phyloP scores from a whole-genome alignment of 2,329 filamentous ascomycete species.

The Aureobasidium sp. region DNA sequence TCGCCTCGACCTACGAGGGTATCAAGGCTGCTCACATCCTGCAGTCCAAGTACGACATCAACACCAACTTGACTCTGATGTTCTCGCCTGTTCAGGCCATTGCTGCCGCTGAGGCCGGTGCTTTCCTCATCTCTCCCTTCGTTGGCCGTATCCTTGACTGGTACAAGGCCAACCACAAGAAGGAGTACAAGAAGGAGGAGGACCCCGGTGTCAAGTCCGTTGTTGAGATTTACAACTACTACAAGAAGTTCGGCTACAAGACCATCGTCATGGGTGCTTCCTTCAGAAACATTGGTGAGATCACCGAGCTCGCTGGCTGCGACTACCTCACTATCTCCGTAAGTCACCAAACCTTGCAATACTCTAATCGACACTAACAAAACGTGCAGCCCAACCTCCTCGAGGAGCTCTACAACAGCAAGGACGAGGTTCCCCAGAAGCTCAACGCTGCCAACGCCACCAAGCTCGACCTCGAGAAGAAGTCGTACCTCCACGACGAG shows the following conservation, averaged over 20 bases:
- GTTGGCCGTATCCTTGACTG: conserved; percentile 99
- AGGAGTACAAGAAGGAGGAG: conserved; percentile 80
- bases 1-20: conserved; percentile 98
- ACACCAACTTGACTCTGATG: conserved; percentile 98
- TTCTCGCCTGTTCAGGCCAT: conserved; percentile 95
- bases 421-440: conserved; percentile 79
- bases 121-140: conserved; percentile 98
- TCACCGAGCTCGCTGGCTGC: conserved; percentile 95
- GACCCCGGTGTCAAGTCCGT: conserved; percentile 96
- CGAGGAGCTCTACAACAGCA: conserved; percentile 86
- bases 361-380: conserved; percentile 15
- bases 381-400: conserved; percentile 69
- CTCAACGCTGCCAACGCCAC: conserved; percentile 62
- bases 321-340: conserved; percentile 98
- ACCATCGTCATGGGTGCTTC: conserved; percentile 99
- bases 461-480: conserved; percentile 72
- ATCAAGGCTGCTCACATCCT: conserved; percentile 98
- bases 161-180: conserved; percentile 95
- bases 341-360: conserved; percentile 32
- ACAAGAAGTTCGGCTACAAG: conserved; percentile 99
- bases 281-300: conserved; percentile 93
- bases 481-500: conserved; percentile 85
- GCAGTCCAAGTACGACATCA: conserved; percentile 90
- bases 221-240: conserved; percentile 97
- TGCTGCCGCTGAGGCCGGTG: conserved; percentile 85